Percentiles rank a stretch among this genome's conserved stretches.
Evolutionary conservation across 2,329 filamentous ascomycete species (phyloP).

Genomic region (Cadophora luteo-olivacea): DNA sequence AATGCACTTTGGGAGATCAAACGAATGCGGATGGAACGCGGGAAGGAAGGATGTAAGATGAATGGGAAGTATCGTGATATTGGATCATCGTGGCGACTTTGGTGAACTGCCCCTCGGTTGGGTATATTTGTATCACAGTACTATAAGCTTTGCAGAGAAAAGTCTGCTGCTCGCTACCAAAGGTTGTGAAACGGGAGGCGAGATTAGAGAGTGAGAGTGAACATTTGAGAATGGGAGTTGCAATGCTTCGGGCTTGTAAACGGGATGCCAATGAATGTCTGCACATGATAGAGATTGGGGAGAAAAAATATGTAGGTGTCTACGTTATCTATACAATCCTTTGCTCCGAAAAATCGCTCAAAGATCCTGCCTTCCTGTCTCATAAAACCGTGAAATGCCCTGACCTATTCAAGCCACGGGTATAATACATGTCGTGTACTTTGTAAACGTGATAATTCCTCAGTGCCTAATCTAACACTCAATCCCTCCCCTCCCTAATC

Average conservation of each 20-base stretch:
- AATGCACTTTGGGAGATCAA: not conserved
- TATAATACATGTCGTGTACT: not conserved
- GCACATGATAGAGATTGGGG: not conserved
- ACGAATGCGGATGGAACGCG: no score
- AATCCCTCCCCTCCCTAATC: constrained; percentile 1
- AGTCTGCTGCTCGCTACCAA: not conserved
- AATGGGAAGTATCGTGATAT: not conserved
- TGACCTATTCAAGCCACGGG: not conserved
- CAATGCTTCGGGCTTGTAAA: no score
- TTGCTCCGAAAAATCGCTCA: not conserved
- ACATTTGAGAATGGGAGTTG: no score
- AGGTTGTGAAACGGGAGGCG: not conserved
- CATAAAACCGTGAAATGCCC: not conserved
- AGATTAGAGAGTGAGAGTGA: not conserved
- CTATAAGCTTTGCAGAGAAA: not conserved
- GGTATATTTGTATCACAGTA: not conserved
- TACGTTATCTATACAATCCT: not conserved
- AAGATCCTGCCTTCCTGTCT: not conserved
- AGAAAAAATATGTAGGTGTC: not conserved
- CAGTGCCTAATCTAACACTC: not conserved
- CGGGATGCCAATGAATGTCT: not conserved
- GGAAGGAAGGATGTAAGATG: no score
- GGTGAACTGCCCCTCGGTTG: not conserved
- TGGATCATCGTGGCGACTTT: not conserved
- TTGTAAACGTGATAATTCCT: not conserved